Evolutionary conservation across 805 yeast species (phyloP), one percentile per base, ranked within the genome.

Genomic region (Kuraishia floccosa): DNA sequence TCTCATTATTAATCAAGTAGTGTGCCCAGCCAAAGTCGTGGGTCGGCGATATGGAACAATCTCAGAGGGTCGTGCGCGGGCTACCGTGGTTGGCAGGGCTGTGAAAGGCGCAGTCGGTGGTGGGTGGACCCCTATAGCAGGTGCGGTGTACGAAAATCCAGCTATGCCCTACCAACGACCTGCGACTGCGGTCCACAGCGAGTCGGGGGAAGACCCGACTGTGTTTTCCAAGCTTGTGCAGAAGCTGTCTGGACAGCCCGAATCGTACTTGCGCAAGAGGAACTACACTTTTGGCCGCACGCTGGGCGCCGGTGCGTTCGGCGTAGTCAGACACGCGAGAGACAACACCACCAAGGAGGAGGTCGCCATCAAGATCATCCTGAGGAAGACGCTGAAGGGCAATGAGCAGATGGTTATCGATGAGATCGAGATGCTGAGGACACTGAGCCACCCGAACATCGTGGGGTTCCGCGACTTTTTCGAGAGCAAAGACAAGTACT

Each of bases 241-340:
- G 44, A 77, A 71, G 42, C 47, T 82, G 14, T 58, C 73, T 28
- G 84, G 87, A 5, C 91, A 83, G 50, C 94, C 93, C 0, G 65
- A 60, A 9, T 69, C 81, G 6, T 78, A 78, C 43, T 47, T 64
- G 25, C 70, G 82, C 45, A 84, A 85, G 54, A 52, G 65, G 29
- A 63, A 70, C 36, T 87, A 84, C 46, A 69, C 76, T 6, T 83
- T 86, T 51, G 89, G 87, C 9, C 72, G 71, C 36, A 84, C 95
- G 0, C 56, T 87, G 9, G 97, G 97, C 8, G 96, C 96, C 0
- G 97, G 98, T 5, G 73, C 94, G 1, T 89, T 85, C 54, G 97
- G 98, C 25, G 78, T 89, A 2, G 97, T 89, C 4, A 66, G 94
- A 42, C 68, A 70, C 39, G 97, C 96, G 2, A 44, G 58, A 22